phyloP scores from a whole-genome alignment of 495 filamentous ascomycete genomes.

The Neurospora sp. region DNA sequence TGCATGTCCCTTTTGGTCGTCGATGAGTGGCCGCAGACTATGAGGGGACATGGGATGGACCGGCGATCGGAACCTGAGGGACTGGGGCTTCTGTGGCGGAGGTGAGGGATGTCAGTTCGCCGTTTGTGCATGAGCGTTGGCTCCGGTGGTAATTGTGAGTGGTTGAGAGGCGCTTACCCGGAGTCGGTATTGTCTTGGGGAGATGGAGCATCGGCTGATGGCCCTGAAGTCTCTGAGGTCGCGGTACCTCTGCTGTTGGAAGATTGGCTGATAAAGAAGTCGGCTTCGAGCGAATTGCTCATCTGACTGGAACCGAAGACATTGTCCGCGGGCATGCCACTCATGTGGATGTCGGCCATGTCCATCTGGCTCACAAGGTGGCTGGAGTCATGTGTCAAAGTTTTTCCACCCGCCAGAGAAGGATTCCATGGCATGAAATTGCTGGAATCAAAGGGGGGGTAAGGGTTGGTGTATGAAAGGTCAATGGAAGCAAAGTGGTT shows the following conservation, averaged over 20 bases:
- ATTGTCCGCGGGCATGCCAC: not conserved
- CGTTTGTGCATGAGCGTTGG: not conserved
- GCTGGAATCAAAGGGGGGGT: not conserved
- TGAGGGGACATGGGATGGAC: not conserved
- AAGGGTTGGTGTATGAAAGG: not conserved
- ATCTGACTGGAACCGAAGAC: not conserved
- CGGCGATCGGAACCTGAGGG: not conserved
- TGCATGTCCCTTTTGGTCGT: not conserved
- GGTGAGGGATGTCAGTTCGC: not conserved
- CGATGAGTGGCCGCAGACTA: not conserved
- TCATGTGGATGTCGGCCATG: not conserved
- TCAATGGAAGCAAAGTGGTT: not conserved
- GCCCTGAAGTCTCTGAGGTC: not conserved
- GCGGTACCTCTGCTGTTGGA: not conserved
- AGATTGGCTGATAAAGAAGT: not conserved
- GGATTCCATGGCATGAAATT: not conserved
- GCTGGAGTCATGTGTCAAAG: not conserved
- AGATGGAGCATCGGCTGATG: not conserved
- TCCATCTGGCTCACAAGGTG: not conserved
- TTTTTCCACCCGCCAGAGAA: fast-evolving
- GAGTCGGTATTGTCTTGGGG: not conserved
- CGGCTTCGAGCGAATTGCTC: not conserved
- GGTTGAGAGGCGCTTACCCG: not conserved
- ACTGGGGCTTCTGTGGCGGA: not conserved
- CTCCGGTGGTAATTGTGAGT: not conserved